Evolutionary conservation across 495 filamentous ascomycete species (phyloP).

Genomic region (Podospora anserina): DNA sequence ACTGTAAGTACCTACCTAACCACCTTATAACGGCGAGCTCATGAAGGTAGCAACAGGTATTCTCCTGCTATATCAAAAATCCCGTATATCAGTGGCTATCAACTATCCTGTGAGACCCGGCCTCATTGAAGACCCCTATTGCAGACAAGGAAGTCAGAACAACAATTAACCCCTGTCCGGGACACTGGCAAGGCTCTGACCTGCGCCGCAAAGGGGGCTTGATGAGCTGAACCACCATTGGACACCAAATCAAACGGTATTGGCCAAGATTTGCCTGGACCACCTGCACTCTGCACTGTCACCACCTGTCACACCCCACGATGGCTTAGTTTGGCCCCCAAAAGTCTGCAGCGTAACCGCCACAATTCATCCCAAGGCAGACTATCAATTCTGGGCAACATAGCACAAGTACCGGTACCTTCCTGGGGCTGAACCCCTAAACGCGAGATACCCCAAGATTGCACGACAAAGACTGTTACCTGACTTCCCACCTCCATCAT

Average conservation of each 20-base stretch:
- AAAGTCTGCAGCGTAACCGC: neutral
- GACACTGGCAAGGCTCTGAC: neutral
- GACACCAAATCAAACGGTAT: neutral
- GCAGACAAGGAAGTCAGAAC: neutral
- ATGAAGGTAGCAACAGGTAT: too few species aligned
- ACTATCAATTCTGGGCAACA: neutral
- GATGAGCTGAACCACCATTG: neutral
- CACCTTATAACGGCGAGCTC: too few species aligned
- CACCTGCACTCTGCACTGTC: neutral
- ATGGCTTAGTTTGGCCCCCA: neutral
- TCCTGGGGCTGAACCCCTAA: neutral
- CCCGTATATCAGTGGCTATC: too few species aligned
- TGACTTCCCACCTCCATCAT: neutral
- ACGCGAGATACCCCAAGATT: neutral
- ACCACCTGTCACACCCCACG: neutral
- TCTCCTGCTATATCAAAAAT: too few species aligned
- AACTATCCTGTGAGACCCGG: too few species aligned
- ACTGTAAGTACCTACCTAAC: too few species aligned
- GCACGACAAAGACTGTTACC: neutral
- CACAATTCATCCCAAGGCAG: neutral
- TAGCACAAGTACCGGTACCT: neutral
- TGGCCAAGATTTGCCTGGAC: neutral
- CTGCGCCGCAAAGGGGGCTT: neutral
- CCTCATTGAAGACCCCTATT: too few species aligned
- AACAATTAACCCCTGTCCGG: neutral